These are phyloP conservation scores for Botrytis aclada DNA, from an alignment of 2,329 filamentous ascomycete genomes.

Conservation along the genomic window DNA sequence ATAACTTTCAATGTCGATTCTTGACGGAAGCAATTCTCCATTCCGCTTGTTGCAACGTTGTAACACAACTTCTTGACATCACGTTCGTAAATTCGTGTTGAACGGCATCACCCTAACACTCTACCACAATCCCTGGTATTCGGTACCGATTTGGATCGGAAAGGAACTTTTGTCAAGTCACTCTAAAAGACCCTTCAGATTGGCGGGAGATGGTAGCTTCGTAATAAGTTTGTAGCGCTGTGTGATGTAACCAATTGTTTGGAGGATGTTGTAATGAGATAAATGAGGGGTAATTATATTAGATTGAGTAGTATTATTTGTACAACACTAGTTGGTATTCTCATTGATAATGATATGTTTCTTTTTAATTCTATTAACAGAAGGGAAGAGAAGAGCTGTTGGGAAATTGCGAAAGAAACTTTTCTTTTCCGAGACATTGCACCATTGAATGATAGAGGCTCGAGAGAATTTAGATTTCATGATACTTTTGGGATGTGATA, in stretches of 20 bases:
- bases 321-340: not conserved
- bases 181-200: slow-evolving; percentile 8
- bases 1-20: not conserved
- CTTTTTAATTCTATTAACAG: not conserved
- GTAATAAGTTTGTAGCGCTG: not conserved
- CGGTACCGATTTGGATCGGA: not conserved
- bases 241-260: not conserved
- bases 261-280: not conserved
- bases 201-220: not conserved
- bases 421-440: not conserved
- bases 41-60: not conserved
- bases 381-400: not conserved
- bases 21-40: not conserved
- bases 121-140: slow-evolving; percentile 1
- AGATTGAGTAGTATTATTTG: not conserved
- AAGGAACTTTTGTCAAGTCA: not conserved
- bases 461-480: not conserved
- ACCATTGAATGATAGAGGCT: not conserved
- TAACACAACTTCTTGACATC: not conserved
- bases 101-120: not conserved
- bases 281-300: not conserved
- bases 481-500: not conserved
- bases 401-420: not conserved
- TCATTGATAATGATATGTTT: not conserved
- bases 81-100: not conserved